Evolutionary conservation across 108 stramenopile genomes (phyloP).

Genomic region (Discostella pseudostelligera): DNA sequence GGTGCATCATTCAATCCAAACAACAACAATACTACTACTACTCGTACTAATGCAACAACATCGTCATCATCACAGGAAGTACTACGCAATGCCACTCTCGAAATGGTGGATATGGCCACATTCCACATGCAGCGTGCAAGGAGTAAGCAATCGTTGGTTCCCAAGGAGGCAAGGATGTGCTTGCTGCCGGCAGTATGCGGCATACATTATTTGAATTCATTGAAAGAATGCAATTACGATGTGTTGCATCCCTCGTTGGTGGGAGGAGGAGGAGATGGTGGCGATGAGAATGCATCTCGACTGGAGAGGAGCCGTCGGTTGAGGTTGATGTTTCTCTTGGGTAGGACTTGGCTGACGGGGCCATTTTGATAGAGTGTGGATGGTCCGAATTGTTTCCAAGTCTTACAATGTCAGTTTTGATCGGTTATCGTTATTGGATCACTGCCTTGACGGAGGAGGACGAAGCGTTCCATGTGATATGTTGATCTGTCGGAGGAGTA

Average conservation of each 20-base stretch:
- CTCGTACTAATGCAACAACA: no score
- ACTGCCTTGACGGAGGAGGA: no score
- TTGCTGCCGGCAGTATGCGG: conserved; percentile 75
- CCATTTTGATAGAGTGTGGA: conserved; percentile 40
- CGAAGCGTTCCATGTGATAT: no score
- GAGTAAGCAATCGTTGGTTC: conserved; percentile 58
- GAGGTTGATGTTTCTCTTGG: conserved; percentile 46
- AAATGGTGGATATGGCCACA: conserved; percentile 60
- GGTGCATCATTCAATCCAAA: conserved; percentile 15
- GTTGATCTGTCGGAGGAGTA: no score
- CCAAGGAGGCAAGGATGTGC: conserved; percentile 49
- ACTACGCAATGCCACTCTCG: conserved; percentile 48
- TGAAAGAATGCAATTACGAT: conserved; percentile 68
- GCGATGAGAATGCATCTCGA: conserved; percentile 27
- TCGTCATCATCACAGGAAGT: conserved; percentile 13
- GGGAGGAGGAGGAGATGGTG: conserved; percentile 18
- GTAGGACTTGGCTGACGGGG: conserved; percentile 71
- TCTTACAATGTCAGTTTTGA: no score
- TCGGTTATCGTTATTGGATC: no score
- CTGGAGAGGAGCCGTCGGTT: conserved; percentile 35
- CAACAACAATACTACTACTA: background rate
- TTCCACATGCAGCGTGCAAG: conserved; percentile 60
- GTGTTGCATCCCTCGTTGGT: conserved; percentile 51
- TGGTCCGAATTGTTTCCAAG: no score
- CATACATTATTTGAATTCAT: conserved; percentile 57